Evolutionary conservation across 495 filamentous ascomycete genomes (phyloP).

Genomic region (Talaromyces stipitatus): DNA sequence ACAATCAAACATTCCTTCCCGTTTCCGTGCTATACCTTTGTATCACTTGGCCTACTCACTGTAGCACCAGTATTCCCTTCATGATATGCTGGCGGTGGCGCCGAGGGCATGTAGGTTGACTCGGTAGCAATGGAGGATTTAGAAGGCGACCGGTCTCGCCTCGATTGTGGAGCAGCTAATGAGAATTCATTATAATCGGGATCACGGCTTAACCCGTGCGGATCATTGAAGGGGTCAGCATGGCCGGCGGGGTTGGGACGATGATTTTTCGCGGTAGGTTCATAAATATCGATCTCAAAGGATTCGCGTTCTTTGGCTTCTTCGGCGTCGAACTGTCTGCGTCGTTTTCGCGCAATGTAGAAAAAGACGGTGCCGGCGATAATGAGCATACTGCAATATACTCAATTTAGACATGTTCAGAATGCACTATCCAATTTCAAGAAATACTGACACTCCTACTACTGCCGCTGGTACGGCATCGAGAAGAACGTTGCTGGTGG

Average conservation of each 20-base stretch:
- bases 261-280: neutral
- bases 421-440: neutral
- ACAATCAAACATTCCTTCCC: neutral
- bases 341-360: neutral
- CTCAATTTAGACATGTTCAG: neutral
- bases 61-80: neutral
- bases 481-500: neutral
- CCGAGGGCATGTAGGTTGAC: neutral
- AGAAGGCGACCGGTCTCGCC: neutral
- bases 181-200: constrained; percentile 7
- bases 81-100: constrained; percentile 2
- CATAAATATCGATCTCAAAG: constrained; percentile 5
- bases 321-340: neutral
- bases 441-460: constrained; percentile 1
- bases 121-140: constrained; percentile 1
- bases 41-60: neutral
- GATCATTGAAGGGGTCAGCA: neutral
- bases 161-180: neutral
- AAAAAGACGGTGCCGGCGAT: neutral
- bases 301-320: constrained; percentile 6
- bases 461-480: constrained; percentile 2
- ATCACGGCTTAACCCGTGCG: neutral
- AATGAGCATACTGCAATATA: constrained; percentile 2
- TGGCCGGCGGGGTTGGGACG: neutral
- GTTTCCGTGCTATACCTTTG: neutral